Base-by-base conservation (phyloP, 148 eudicot genomes). In the Vaccinium myrtillus region DNA sequence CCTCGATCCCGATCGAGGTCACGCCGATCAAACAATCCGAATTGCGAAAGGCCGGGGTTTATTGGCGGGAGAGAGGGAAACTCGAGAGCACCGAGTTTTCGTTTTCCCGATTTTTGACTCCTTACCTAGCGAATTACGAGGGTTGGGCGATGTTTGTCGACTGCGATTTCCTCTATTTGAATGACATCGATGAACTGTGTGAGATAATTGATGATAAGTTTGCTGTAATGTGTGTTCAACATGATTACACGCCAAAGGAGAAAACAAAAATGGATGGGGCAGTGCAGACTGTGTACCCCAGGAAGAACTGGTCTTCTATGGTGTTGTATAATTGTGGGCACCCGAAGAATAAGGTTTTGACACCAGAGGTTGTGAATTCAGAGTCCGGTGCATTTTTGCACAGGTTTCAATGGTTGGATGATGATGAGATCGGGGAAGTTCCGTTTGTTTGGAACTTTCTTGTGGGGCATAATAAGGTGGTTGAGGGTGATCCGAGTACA, bases 71-170 rank as follows among this genome's bases (percentile, higher is more conserved):
- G 80, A 91, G 98, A 50, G 90, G 91, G 1, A 94, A 94, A 58
- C 86, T 97, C 16, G 99, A 97, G 88, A 94, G 98, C 86, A 97
- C 99, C 21, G 99, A 97, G 86, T 97, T 97, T 32, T 97, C 99
- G 0, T 97, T 97, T 65, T 89, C 83, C 2, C 84, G 99, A 10
- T 97, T 97, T 78, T 85, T 97, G 85, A 97, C 99, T 0, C 99
- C 99, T 0, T 83, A 88, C 63, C 83, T 97, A 77, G 98, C 99
- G 1, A 54, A 87, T 89, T 95, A 85, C 30, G 82, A 90, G 5
- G 99, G 98, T 15, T 97, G 99, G 99, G 99, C 99, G 0, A 88
- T 97, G 98, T 97, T 97, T 83, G 98, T 94, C 14, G 99, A 97
- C 53, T 97, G 99, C 43, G 99, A 97, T 88, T 97, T 97, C 86